Evolutionary conservation across 2,329 filamentous ascomycete genomes (phyloP), one percentile per base, ranked within the genome.

Genomic region (Sporothrix pseudoabietina): DNA sequence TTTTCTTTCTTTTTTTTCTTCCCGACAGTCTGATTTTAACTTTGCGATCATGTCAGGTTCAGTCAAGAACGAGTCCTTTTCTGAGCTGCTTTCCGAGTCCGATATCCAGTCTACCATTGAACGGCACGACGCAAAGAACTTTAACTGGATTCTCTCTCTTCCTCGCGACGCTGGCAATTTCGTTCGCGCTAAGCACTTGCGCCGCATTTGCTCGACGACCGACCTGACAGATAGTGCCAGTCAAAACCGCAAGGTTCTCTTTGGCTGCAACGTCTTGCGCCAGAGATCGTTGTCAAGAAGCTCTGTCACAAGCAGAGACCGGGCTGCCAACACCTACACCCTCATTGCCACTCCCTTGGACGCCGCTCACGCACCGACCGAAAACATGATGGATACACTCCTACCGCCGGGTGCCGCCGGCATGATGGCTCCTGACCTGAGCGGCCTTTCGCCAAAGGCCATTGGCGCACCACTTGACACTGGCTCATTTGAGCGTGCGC

Each of bases 201-300:
- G 72, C 47, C 73, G 74, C 3, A 65, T 74, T 32, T 63, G 69
- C 47, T 76, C 76, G 12, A 26, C 32, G 6, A 65, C 72, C 14
- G 57, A 71, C 44, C 26, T 73, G 22, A 35, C 55, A 2, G 75
- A 71, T 57, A 71, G 57, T 39, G 72, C 71, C 59, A 47, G 52
- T 16, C 61, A 72, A 72, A 74, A 73, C 68, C 75, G 74, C 71
- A 81, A 80, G 76, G 78, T 84, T 22, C 84, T 80, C 74, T 84
- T 86, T 76, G 87, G 86, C 73, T 88, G 87, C 80, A 89, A 87
- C 77, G 79, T 89, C 72, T 77, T 89, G 74, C 81, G 81, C 65
- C 81, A 82, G 74, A 78, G 79, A 70, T 77, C 79, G 68, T 76
- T 77, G 16, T 75, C 77, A 26, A 77, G 76, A 55, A 76, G 76